Base-by-base conservation (phyloP, 441 rosid genomes). In the Populus hybrid region DNA sequence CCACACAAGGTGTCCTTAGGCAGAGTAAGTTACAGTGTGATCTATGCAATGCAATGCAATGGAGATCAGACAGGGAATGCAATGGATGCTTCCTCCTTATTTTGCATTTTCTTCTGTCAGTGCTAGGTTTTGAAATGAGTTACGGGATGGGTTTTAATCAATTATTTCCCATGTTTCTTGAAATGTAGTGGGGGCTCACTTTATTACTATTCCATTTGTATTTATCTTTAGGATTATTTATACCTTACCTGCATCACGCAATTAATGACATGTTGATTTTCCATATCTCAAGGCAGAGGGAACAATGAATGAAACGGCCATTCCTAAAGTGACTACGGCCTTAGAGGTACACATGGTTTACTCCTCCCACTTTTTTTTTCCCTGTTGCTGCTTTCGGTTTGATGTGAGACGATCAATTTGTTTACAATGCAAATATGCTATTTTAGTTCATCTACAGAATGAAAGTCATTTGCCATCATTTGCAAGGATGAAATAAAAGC, bases 201-300 rank as follows among this genome's bases (percentile, higher is more conserved):
- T 46, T 46, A 46, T 9, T 68, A 68, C 38, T 68, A 68, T 20
- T 68, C 32, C 20, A 30, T 32, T 34, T 16, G 57, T 68, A 34
- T 68, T 68, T 68, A 68, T 34, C 21, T 16, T 16, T 69, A 59
- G 67, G 8, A 20, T 50, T 32, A 14, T 11, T 46, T 46, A 4
- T 46, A 10, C 30, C 73, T 61, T 34, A 66, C 30, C 38, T 36
- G 30, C 50, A 50, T 69, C 11, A 38, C 30, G 75, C 35, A 18
- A 12, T 42, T 57, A 18, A 64, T 78, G 69, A 42, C 67, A 71
- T 67, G 23, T 69, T 77, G 68, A 5, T 82, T 76, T 66, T 81
- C 61, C 63, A 40, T 69, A 64, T 79, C 20, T 84, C 85, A 81
- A 96, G 97, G 98, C 98, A 42, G 98, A 96, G 82, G 99, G 99